Percentiles rank a stretch among this genome's conserved stretches.
Conservation (phyloP, 345 rosid genomes). For the Microcos paniculata region DNA sequence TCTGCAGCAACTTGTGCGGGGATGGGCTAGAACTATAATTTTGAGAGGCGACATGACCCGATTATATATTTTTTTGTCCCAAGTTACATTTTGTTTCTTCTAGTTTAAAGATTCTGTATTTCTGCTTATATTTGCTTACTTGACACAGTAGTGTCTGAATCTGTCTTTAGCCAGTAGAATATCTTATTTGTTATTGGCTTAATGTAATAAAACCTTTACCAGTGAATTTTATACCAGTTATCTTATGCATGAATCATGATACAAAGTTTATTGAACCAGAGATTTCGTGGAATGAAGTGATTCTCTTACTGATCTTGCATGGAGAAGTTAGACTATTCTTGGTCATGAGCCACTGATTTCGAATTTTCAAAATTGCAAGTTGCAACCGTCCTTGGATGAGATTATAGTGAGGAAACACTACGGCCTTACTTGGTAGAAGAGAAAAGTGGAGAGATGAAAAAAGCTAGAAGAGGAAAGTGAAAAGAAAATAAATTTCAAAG, state of each 20-base stretch:
- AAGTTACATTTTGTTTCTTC: neutral
- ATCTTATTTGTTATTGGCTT: constrained; percentile 21
- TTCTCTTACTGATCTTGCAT: neutral
- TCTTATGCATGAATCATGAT: neutral
- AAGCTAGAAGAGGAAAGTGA: too few relatives aligned
- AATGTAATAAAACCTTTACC: constrained; percentile 24
- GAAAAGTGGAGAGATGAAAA: too few relatives aligned
- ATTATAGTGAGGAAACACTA: too few relatives aligned
- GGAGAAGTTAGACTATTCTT: neutral
- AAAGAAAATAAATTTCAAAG: too few relatives aligned
- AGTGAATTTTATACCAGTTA: constrained; percentile 1
- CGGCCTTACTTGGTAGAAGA: too few relatives aligned
- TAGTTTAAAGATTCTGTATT: constrained; percentile 13
- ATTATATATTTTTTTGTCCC: neutral
- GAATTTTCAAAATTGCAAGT: neutral
- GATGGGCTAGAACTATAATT: constrained; percentile 15
- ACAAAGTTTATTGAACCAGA: neutral
- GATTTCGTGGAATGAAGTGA: neutral
- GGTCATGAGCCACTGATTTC: neutral
- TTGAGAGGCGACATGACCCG: constrained; percentile 6
- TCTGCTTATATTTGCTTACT: neutral
- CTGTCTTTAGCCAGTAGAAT: constrained; percentile 17
- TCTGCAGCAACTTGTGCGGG: neutral
- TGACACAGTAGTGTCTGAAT: constrained; percentile 16
- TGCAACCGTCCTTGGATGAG: too few relatives aligned